phyloP scores from a whole-genome alignment of 441 rosid species.

The Pelargonium australe region DNA sequence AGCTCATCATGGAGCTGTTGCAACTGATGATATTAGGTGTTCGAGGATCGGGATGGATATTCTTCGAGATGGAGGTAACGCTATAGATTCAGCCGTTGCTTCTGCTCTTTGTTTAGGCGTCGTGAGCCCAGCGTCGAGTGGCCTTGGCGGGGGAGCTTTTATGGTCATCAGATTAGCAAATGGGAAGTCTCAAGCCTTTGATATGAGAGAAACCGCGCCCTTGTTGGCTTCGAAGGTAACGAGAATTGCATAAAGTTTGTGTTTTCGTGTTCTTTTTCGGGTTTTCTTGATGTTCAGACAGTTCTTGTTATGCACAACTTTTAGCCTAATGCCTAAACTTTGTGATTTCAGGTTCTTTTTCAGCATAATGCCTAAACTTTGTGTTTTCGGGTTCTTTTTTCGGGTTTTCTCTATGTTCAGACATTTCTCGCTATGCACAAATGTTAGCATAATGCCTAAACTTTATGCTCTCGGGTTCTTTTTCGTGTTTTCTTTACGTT shows the following conservation, averaged over 20 bases:
- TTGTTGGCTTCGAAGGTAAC: constrained; percentile 41
- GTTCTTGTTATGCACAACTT: no score
- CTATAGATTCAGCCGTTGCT: constrained; percentile 52
- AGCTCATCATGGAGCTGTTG: constrained; percentile 44
- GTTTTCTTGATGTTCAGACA: not conserved
- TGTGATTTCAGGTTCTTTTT: no score
- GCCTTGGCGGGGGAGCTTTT: constrained; percentile 65
- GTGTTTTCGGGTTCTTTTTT: no score
- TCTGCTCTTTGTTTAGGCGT: constrained; percentile 51
- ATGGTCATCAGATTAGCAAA: constrained; percentile 32
- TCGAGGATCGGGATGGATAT: constrained; percentile 37
- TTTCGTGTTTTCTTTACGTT: no score
- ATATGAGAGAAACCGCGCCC: constrained; percentile 64
- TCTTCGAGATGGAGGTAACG: constrained; percentile 49
- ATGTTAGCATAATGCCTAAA: no score
- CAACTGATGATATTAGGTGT: constrained; percentile 51
- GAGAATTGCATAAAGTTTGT: not conserved
- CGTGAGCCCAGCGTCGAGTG: constrained; percentile 55
- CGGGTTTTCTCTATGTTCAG: no score
- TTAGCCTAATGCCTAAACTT: no score
- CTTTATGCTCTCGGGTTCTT: no score
- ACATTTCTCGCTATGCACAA: no score
- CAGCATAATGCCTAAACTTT: no score
- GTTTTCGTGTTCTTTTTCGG: no score
- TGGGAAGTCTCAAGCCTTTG: constrained; percentile 34